A percentile compares a stretch with the other conserved stretches of the same genome.
phyloP scores from a whole-genome alignment of 305 asterid species.

The Fraxinus floribunda region DNA sequence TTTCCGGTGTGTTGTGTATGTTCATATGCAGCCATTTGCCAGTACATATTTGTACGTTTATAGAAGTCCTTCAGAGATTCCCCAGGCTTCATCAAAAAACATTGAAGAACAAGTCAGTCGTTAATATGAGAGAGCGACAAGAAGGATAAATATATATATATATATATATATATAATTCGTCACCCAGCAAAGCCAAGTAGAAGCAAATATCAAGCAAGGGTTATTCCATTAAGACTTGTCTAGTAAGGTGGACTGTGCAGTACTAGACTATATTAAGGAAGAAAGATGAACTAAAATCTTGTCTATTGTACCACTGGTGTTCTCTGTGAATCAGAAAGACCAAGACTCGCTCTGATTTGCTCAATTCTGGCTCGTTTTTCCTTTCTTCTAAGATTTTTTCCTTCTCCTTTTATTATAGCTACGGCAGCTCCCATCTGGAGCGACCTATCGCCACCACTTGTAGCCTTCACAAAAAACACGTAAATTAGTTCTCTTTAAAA shows the following conservation, averaged over 20 bases:
- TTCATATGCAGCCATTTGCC: slow-evolving; percentile 99
- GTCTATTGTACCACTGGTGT: slow-evolving; percentile 65
- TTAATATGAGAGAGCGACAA: background rate
- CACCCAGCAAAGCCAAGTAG: background rate
- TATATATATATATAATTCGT: background rate
- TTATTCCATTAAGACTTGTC: background rate
- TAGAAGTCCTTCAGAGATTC: slow-evolving; percentile 88
- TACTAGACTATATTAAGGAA: background rate
- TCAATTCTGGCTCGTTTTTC: slow-evolving; percentile 85
- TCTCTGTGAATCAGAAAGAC: slow-evolving; percentile 96
- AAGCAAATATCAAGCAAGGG: background rate
- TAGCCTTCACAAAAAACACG: slow-evolving; percentile 42
- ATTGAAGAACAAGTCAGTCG: slow-evolving; percentile 20
- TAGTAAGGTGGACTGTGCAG: background rate
- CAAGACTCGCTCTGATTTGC: slow-evolving; percentile 93
- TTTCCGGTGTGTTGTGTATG: slow-evolving; percentile 98
- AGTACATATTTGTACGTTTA: slow-evolving; percentile 88
- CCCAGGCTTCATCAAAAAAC: slow-evolving; percentile 60
- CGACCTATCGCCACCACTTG: slow-evolving; percentile 39
- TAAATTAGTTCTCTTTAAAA: background rate
- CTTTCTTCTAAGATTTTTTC: slow-evolving; percentile 75
- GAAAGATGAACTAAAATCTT: background rate
- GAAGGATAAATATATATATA: background rate
- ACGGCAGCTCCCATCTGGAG: slow-evolving; percentile 78
- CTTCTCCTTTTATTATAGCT: slow-evolving; percentile 85